A percentile compares a stretch with the other conserved stretches of the same genome.
Evolutionary conservation across 1,284 basidiomycete species (phyloP).

Genomic region (Sphagnurus paluster): DNA sequence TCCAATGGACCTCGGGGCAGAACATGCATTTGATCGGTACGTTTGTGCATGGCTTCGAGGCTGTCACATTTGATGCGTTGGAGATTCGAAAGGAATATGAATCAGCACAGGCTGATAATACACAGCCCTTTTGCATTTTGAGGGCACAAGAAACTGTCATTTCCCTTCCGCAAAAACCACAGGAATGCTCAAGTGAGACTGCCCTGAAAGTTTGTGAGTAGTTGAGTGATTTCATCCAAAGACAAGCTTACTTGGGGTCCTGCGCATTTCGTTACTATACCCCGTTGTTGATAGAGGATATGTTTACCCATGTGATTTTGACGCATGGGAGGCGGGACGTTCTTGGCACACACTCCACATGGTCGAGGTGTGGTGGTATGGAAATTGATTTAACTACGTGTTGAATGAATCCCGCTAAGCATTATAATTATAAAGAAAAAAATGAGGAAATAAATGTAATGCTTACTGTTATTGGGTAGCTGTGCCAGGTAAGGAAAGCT

Average conservation of each 20-base stretch:
- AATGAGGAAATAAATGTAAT: too few relatives aligned
- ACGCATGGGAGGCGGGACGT: constrained; percentile 1
- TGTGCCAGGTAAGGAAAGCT: too few relatives aligned
- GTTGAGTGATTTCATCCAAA: background rate
- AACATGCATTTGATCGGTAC: background rate
- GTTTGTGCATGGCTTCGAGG: background rate
- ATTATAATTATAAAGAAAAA: too few relatives aligned
- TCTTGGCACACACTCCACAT: constrained; percentile 9
- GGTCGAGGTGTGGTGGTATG: background rate
- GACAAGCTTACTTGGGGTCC: background rate
- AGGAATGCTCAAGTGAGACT: constrained; percentile 15
- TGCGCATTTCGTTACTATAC: background rate
- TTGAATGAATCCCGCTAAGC: too few relatives aligned
- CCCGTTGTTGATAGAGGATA: constrained; percentile 4
- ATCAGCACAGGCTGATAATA: too few relatives aligned
- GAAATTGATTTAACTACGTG: background rate
- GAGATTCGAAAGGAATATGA: background rate
- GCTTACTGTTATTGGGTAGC: too few relatives aligned
- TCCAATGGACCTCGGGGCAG: background rate
- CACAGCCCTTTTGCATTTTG: too few relatives aligned
- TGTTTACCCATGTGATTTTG: constrained; percentile 19
- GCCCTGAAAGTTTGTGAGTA: background rate
- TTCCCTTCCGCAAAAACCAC: constrained; percentile 22
- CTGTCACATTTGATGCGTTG: background rate
- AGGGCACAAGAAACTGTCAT: too few relatives aligned